A percentile compares a stretch with the other conserved stretches of the same genome.
phyloP scores from a whole-genome alignment of 768 basidiomycete species.

The Podaxis sp. region DNA sequence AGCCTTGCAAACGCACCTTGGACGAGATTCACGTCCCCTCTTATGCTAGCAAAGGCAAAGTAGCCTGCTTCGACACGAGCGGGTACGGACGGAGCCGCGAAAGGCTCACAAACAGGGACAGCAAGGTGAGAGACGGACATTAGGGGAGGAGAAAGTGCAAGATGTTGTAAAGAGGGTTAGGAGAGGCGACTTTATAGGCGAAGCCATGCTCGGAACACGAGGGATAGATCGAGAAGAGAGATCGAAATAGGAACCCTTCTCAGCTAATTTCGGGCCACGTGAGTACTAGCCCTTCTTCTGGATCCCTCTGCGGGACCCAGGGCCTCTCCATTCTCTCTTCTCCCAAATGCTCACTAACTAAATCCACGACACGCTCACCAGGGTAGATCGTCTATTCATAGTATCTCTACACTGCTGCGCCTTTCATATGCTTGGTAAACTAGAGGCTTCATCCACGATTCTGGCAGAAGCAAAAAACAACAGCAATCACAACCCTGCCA shows the following conservation, averaged over 20 bases:
- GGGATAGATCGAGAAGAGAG: conserved; percentile 24
- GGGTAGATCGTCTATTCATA: background rate
- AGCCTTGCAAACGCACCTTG: conserved; percentile 54
- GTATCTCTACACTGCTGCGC: background rate
- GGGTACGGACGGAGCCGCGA: conserved; percentile 1
- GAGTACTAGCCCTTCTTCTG: conserved; percentile 5
- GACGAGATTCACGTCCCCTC: conserved; percentile 57
- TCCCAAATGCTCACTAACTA: background rate
- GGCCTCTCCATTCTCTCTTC: background rate
- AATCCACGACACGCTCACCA: background rate
- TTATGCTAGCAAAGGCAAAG: conserved; percentile 60
- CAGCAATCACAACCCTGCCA: background rate
- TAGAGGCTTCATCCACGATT: background rate
- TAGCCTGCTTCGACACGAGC: conserved; percentile 38
- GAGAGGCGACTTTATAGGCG: conserved; percentile 42
- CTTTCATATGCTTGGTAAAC: background rate
- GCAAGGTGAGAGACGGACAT: conserved; percentile 12
- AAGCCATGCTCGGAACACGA: conserved; percentile 40
- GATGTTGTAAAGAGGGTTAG: conserved; percentile 26
- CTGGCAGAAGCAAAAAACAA: background rate
- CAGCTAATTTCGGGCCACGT: conserved; percentile 6
- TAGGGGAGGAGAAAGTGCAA: conserved; percentile 4
- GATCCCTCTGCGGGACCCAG: conserved; percentile 1
- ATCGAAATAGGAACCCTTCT: background rate
- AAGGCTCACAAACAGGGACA: conserved; percentile 5